Base-by-base conservation (phyloP, 2,329 filamentous ascomycete genomes). In the Beauveria bassiana region DNA sequence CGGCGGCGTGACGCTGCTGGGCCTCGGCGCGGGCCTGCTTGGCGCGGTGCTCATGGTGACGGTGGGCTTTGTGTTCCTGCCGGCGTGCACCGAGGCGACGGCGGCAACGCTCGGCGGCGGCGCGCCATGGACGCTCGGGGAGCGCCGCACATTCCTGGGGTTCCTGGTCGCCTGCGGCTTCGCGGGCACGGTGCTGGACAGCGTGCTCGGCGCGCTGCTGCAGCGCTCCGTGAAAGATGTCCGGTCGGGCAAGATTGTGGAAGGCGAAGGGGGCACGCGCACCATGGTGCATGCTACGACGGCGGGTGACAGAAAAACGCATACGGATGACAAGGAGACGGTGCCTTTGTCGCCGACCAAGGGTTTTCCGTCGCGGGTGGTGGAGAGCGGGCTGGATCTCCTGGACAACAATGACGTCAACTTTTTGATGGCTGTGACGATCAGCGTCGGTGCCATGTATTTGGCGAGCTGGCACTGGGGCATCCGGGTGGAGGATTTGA, bases 401-500 rank as follows among this genome's bases (percentile, higher is more conserved):
- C 78, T 99, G 62, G 92, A 96, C 74, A 99, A 99, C 74, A 99
- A 99, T 73, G 89, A 90, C 60, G 92, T 99, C 68, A 99, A 99
- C 73, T 85, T 97, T 62, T 73, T 93, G 61, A 98, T 97, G 93
- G 93, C 93, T 0, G 81, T 85, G 16, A 79, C 80, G 5, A 93
- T 96, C 84, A 96, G 90, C 71, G 66, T 92, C 20, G 84, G 87
- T 5, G 89, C 87, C 5, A 96, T 98, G 85, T 78, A 76, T 0
- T 74, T 84, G 40, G 86, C 83, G 34, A 75, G 79, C 50, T 85
- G 80, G 82, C 80, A 82, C 63, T 88, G 86, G 85, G 78, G 74
- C 5, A 69, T 86, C 26, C 80, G 84, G 7, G 69, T 85, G 16
- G 67, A 74, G 60, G 77, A 70, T 59, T 74, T 83, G 28, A 65